Percentiles rank a stretch among this genome's conserved stretches.
Conservation (phyloP, 2,329 filamentous ascomycete species). For the Colletotrichum lindemuthianum region DNA sequence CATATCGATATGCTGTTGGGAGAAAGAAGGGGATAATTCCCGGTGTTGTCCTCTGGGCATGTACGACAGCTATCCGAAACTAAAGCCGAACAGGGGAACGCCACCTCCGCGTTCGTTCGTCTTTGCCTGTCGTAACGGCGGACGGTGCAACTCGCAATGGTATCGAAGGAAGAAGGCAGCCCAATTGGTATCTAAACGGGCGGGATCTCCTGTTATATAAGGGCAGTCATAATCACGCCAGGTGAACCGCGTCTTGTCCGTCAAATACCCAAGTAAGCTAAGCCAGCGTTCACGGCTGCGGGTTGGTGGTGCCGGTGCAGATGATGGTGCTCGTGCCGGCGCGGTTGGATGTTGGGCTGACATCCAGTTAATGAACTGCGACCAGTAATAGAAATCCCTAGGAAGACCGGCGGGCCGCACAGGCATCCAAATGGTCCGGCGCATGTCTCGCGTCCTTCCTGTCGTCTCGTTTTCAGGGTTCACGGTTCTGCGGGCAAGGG, state of each 20-base stretch:
- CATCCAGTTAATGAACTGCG: slow-evolving; percentile 23
- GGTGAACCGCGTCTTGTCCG: too few species aligned
- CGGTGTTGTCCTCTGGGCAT: background rate
- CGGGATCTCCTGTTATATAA: slow-evolving; percentile 21
- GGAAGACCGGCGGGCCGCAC: slow-evolving; percentile 31
- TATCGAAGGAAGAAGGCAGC: slow-evolving; percentile 1
- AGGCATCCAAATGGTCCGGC: slow-evolving; percentile 33
- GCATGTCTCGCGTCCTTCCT: slow-evolving; percentile 30
- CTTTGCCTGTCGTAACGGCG: slow-evolving; percentile 7
- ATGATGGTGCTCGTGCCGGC: background rate
- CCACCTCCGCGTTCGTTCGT: slow-evolving; percentile 19
- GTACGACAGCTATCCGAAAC: background rate
- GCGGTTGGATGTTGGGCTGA: slow-evolving; percentile 30
- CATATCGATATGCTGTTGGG: slow-evolving; percentile 11
- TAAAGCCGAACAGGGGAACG: slow-evolving; percentile 13
- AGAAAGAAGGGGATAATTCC: background rate
- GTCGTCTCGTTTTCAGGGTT: slow-evolving; percentile 37
- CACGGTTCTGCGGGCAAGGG: slow-evolving; percentile 33
- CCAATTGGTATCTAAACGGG: slow-evolving; percentile 1
- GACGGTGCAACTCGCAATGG: background rate
- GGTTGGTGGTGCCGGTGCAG: too few species aligned
- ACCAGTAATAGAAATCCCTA: slow-evolving; percentile 32
- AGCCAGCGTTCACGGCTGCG: too few species aligned
- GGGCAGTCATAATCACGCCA: slow-evolving; percentile 16
- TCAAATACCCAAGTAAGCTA: too few species aligned